A percentile compares a stretch with the other conserved stretches of the same genome.
phyloP scores from a whole-genome alignment of 129 eudicot genomes.

The Lonicera japonica region DNA sequence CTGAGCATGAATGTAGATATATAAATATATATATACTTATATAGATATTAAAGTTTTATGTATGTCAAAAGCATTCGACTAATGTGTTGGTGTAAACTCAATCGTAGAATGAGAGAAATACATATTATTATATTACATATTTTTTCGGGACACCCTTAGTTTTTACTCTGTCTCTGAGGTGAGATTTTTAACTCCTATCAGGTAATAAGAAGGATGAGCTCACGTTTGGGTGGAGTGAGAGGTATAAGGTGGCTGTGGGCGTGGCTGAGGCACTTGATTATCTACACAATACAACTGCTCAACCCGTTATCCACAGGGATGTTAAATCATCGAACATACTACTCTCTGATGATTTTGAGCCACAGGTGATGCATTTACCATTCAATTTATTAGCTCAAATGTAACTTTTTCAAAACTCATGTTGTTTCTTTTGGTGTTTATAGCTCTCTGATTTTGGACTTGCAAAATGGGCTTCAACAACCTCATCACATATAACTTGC shows the following conservation, averaged over 20 bases:
- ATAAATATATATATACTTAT: too few relatives aligned
- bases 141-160: not conserved
- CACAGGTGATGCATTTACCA: conserved; percentile 48
- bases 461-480: conserved; percentile 80
- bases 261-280: conserved; percentile 84
- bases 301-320: conserved; percentile 88
- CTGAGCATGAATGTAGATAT: too few relatives aligned
- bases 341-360: conserved; percentile 79
- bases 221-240: conserved; percentile 72
- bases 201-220: conserved; percentile 45
- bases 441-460: conserved; percentile 99
- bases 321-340: conserved; percentile 92
- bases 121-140: too few relatives aligned
- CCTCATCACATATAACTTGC: conserved; percentile 61
- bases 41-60: too few relatives aligned
- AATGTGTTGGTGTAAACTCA: too few relatives aligned
- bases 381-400: conserved; percentile 7
- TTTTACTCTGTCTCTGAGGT: not conserved
- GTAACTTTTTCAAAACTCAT: not conserved
- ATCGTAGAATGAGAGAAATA: too few relatives aligned
- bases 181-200: conserved; percentile 12
- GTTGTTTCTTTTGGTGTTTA: not conserved
- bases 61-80: too few relatives aligned
- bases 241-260: conserved; percentile 85
- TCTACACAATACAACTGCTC: conserved; percentile 53